phyloP scores from a whole-genome alignment of 345 rosid genomes.

The Bruguiera gymnorhiza region DNA sequence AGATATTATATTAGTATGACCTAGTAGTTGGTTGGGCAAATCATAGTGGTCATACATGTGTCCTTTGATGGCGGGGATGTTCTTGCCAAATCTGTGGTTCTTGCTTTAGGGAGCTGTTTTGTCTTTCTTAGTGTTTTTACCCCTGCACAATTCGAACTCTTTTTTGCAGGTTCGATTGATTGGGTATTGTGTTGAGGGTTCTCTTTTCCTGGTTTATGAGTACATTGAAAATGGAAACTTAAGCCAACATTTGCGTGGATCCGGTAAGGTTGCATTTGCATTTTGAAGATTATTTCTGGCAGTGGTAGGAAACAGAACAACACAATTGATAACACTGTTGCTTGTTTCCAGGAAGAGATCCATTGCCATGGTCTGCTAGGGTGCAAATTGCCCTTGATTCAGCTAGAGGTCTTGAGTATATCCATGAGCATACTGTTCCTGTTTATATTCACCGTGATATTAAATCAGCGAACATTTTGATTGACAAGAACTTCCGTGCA shows the following conservation, averaged over 20 bases:
- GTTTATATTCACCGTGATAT: constrained; percentile 97
- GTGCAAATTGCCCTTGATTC: constrained; percentile 97
- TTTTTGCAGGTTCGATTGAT: constrained; percentile 72
- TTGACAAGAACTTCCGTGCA: constrained; percentile 77
- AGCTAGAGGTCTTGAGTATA: constrained; percentile 97
- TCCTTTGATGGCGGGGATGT: neutral
- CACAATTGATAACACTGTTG: constrained; percentile 7
- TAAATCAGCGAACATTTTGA: constrained; percentile 90
- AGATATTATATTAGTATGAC: neutral
- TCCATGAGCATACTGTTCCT: constrained; percentile 96
- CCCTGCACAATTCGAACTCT: too few relatives aligned
- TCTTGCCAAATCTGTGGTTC: neutral
- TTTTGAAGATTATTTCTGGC: neutral
- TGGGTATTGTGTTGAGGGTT: constrained; percentile 93
- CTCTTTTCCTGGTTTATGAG: constrained; percentile 86
- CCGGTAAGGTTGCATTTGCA: constrained; percentile 44
- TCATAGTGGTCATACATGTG: neutral
- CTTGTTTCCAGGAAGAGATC: constrained; percentile 57
- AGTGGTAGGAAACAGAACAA: constrained; percentile 7
- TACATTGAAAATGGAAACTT: constrained; percentile 90
- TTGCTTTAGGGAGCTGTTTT: neutral
- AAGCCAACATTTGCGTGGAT: constrained; percentile 80
- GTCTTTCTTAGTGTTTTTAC: too few relatives aligned
- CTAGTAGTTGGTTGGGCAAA: neutral
- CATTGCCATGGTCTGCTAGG: constrained; percentile 76